Base-by-base conservation (phyloP, 2,329 filamentous ascomycete genomes). In the Beauveria caledonica region DNA sequence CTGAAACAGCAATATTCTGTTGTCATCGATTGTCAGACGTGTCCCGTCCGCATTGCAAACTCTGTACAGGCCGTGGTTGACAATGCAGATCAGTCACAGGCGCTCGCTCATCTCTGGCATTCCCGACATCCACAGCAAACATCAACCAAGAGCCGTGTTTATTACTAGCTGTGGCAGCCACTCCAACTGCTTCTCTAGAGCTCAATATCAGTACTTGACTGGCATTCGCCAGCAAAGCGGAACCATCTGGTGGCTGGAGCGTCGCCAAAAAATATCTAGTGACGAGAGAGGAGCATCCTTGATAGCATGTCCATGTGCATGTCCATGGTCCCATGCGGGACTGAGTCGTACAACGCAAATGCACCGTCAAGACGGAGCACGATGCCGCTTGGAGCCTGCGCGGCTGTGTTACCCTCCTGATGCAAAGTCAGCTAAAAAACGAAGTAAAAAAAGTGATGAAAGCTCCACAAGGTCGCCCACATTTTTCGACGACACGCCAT, bases 391-490 rank as follows among this genome's bases (percentile, higher is more conserved):
- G 15, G 19, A 39, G 44, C 46, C 21, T 51, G 45, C 56, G 56
- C 46, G 45, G 56, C 36, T 58, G 45, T 58, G 56, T 33, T 10
- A 51, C 46, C 6, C 36, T 33, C 23, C 23, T 58, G 55, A 58
- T 58, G 55, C 25, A 44, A 50, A 58, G 56, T 44, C 36, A 58
- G 36, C 45, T 27, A 58, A 50, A 49, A 39, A 51, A 33, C 11
- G 21, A 58, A 15, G 9, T 19, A 17, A 51, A 50, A 50, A 50
- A 58, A 42, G 50, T 42, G 27, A 51, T 33, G 39, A 27, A 29
- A 50, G 56, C 56, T 58, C 56, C 56, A 51, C 56, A 58, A 33
- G 25, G 27, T 58, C 45, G 55, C 55, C 33, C 58, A 60, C 52
- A 48, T 33, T 42, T 60, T 54, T 52, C 42, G 56, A 58, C 21